A percentile compares a stretch with the other conserved stretches of the same genome.
Conservation (phyloP, 2,329 filamentous ascomycete genomes). For the Neocucurbitaria cava region DNA sequence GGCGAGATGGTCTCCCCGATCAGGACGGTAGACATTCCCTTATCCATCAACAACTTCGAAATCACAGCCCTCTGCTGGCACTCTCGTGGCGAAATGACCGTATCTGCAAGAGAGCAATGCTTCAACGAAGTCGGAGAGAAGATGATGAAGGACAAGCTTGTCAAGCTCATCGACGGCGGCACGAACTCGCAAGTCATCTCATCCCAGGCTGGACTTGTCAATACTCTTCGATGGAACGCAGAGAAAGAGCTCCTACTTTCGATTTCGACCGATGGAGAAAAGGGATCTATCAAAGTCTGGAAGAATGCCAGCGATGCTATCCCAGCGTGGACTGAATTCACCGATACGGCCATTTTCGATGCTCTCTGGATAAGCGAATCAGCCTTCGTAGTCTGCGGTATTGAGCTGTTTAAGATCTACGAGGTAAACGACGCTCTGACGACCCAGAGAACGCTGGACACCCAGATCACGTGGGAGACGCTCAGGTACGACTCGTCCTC, state of each 20-base stretch:
- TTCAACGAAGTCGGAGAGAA: constrained; percentile 47
- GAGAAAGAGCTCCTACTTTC: constrained; percentile 42
- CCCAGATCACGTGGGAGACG: constrained; percentile 44
- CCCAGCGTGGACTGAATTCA: constrained; percentile 52
- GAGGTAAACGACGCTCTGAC: constrained; percentile 39
- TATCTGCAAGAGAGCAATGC: constrained; percentile 45
- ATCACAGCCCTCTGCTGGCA: constrained; percentile 49
- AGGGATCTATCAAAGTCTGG: constrained; percentile 50
- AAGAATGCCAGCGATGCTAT: constrained; percentile 44
- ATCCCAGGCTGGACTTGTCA: constrained; percentile 47
- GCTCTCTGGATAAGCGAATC: constrained; percentile 54
- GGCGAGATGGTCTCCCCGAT: constrained; percentile 14
- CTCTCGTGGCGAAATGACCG: constrained; percentile 39
- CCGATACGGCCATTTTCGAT: constrained; percentile 51
- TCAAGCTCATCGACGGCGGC: constrained; percentile 42
- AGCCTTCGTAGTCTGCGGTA: constrained; percentile 54
- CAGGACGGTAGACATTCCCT: constrained; percentile 30
- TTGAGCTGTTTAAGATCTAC: constrained; percentile 49
- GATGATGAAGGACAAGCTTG: constrained; percentile 47
- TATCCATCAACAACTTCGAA: constrained; percentile 41
- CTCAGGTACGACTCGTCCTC: constrained; percentile 51
- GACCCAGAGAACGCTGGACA: constrained; percentile 41
- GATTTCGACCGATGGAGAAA: constrained; percentile 49
- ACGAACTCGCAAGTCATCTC: constrained; percentile 42
- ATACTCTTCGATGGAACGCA: constrained; percentile 46